A percentile compares a stretch with the other conserved stretches of the same genome.
phyloP scores from a whole-genome alignment of 164 flowering plant genomes.

The Vitis rupestris region DNA sequence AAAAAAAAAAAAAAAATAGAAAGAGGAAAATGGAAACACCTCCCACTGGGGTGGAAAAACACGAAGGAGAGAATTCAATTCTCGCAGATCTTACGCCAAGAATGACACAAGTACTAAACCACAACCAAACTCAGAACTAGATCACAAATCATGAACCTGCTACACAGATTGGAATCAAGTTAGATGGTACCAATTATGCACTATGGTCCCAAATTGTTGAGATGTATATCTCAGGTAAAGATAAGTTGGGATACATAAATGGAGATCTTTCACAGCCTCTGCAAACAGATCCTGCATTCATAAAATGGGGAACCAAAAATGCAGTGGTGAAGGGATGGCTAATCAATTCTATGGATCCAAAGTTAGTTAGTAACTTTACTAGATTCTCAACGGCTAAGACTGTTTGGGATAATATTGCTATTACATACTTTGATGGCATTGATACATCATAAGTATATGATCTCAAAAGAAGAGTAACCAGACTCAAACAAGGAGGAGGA shows the following conservation, averaged over 20 bases:
- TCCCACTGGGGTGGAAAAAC: too few species aligned
- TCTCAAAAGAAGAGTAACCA: too few species aligned
- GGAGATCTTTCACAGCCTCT: neutral
- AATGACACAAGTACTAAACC: too few species aligned
- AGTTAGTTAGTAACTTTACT: neutral
- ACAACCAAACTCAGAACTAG: too few species aligned
- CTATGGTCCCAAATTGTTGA: neutral
- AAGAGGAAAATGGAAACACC: too few species aligned
- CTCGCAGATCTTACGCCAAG: too few species aligned
- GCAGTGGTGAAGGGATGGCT: neutral
- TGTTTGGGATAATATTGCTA: neutral
- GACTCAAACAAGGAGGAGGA: too few species aligned
- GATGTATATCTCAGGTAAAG: neutral
- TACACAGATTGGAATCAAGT: neutral
- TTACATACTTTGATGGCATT: too few species aligned
- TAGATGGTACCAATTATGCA: neutral
- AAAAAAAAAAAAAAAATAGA: too few species aligned
- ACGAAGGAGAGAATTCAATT: too few species aligned
- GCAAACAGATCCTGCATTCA: neutral
- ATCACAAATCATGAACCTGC: neutral
- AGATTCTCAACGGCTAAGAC: neutral
- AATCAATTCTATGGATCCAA: constrained; percentile 2
- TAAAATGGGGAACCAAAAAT: neutral
- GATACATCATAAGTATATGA: too few species aligned
- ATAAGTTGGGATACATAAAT: neutral